Evolutionary conservation across 202 grass and related monocot genomes (phyloP).

Genomic region (Cymbopogon flexuosus): DNA sequence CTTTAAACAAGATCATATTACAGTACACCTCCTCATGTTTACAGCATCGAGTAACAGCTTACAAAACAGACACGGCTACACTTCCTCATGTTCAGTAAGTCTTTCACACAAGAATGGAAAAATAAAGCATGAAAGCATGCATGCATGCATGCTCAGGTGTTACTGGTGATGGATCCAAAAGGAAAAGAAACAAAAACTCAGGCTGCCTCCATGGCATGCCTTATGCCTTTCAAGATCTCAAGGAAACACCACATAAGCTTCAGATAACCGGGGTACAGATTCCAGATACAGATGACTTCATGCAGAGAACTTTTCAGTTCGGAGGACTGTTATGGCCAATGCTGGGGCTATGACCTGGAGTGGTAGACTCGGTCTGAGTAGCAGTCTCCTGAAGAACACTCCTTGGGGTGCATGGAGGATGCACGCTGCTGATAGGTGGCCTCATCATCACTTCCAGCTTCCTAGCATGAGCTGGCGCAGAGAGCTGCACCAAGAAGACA

Average conservation of each 20-base stretch:
- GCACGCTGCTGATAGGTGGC: neutral
- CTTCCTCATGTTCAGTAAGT: slow-evolving; percentile 3
- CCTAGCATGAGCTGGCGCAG: slow-evolving; percentile 38
- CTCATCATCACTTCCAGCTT: slow-evolving; percentile 21
- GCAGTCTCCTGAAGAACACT: neutral
- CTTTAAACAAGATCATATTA: slow-evolving; percentile 22
- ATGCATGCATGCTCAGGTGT: neutral
- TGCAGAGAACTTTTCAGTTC: slow-evolving; percentile 14
- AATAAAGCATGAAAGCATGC: slow-evolving; percentile 24
- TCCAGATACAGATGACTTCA: neutral
- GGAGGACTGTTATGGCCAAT: slow-evolving; percentile 48
- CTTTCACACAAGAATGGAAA: slow-evolving; percentile 10
- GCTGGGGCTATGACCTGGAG: slow-evolving; percentile 49
- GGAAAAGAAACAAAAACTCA: slow-evolving; percentile 23
- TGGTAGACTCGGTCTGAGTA: slow-evolving; percentile 23
- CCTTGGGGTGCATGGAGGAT: slow-evolving; percentile 10
- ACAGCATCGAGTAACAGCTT: slow-evolving; percentile 15
- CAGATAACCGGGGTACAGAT: neutral
- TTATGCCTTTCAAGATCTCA: slow-evolving; percentile 11
- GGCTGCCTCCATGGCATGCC: slow-evolving; percentile 11
- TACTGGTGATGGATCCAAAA: slow-evolving; percentile 1
- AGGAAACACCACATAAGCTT: slow-evolving; percentile 26
- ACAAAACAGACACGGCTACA: slow-evolving; percentile 2
- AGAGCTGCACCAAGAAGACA: slow-evolving; percentile 40
- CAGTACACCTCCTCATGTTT: slow-evolving; percentile 34